These are phyloP conservation scores for Furcasterigmium sp. DNA, from an alignment of 2,329 filamentous ascomycete species.

Conservation along the genomic window DNA sequence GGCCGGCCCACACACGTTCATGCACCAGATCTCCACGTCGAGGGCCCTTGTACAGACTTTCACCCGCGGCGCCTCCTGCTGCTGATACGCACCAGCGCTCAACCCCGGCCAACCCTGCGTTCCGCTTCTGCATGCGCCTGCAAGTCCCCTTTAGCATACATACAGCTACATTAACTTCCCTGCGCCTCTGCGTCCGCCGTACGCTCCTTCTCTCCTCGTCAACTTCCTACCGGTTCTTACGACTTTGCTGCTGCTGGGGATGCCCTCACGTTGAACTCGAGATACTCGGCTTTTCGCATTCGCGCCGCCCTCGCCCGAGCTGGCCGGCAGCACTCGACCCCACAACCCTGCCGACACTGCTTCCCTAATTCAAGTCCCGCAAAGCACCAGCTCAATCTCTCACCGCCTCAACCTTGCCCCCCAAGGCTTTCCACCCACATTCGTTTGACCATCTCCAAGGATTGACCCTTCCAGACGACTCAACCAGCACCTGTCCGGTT, in stretches of 20 bases:
- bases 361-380: too few relatives aligned
- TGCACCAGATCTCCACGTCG: slow-evolving; percentile 21
- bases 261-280: background rate
- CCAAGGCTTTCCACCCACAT: slow-evolving; percentile 5
- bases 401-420: slow-evolving; percentile 4
- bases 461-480: slow-evolving; percentile 8
- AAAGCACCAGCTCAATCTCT: slow-evolving; percentile 1
- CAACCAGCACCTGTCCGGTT: slow-evolving; percentile 1
- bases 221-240: background rate
- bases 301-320: background rate
- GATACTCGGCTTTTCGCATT: too few relatives aligned
- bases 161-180: slow-evolving; percentile 5
- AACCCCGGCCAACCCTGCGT: background rate
- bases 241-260: background rate
- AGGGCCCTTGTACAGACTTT: slow-evolving; percentile 3
- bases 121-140: slow-evolving; percentile 12
- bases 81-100: slow-evolving; percentile 1
- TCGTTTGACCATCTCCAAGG: slow-evolving; percentile 10
- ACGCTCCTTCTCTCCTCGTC: background rate
- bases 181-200: slow-evolving; percentile 3
- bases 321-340: background rate
- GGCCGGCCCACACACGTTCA: slow-evolving; percentile 23
- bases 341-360: slow-evolving; percentile 5
- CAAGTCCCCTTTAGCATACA: slow-evolving; percentile 24
- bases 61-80: slow-evolving; percentile 1